Evolutionary conservation across 108 stramenopile species (phyloP), one percentile per base, ranked within the genome.

Genomic region (Fragilariopsis cylindrus): DNA sequence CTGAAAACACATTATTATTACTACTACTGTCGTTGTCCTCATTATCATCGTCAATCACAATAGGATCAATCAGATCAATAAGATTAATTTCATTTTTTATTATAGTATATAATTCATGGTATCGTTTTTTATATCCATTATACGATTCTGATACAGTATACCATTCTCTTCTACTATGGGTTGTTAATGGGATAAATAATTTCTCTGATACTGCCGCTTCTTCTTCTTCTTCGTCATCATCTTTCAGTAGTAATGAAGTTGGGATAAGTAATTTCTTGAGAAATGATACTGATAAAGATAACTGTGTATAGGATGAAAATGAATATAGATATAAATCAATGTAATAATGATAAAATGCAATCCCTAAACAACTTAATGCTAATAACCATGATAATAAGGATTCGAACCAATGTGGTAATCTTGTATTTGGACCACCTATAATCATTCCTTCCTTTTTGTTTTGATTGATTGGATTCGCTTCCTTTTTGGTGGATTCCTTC

Each of bases 121-220:
- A 76, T 57, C 75, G 30, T 7, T 53, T 56, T 42, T 11, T n/a
- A 7, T 16, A 39, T 30, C 65, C 45, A 13, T 58, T 15, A 42
- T 52, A 64, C 0, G 41, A 43, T 0, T 56, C 3, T 44, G 62
- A 63, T 3, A 63, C 62, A 44, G 62, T 63, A 5, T 15, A 11
- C 62, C 62, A 63, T 49, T 81, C 80, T 9, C 30, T 55, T 4
- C 80, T 74, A 65, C 80, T 81, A 47, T 64, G 69, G 15, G 80
- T 81, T 40, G 73, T 81, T 12, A 81, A 52, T 12, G 74, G 75
- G 39, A 81, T 50, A 4, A 49, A 65, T 46, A 50, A 49, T 16
- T 45, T 12, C 19, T 19, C 7, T 21, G 56, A 15, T 13, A 21
- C 5, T 13, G 7, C 5, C 13, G 56, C 7, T 57, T 0, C 6